Conservation (phyloP, 495 filamentous ascomycete species). For the Extremus antarcticus region DNA sequence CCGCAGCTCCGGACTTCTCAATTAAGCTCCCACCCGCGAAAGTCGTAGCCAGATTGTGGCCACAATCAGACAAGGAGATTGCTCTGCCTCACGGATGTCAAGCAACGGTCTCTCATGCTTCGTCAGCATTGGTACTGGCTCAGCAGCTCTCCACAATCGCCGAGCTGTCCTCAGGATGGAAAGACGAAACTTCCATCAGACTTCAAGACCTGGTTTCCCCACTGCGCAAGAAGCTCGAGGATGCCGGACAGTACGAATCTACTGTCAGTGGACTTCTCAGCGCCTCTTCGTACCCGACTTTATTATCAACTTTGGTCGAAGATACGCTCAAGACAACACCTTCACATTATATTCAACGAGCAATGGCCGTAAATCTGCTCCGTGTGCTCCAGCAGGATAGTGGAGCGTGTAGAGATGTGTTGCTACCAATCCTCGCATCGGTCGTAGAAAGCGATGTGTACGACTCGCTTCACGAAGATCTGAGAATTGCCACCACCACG, state of each 20-base stretch:
- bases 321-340: background rate
- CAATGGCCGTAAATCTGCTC: conserved; percentile 1
- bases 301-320: background rate
- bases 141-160: conserved; percentile 3
- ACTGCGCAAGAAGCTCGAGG: background rate
- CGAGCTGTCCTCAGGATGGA: background rate
- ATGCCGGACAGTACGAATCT: conserved; percentile 6
- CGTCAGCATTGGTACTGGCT: conserved; percentile 21
- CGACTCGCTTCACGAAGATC: conserved; percentile 8
- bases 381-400: background rate
- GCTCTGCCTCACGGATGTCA: conserved; percentile 26
- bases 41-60: conserved; percentile 23
- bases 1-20: background rate
- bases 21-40: conserved; percentile 23
- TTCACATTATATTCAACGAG: background rate
- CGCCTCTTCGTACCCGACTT: background rate
- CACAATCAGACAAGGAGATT: conserved; percentile 20
- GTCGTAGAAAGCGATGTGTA: background rate
- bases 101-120: conserved; percentile 10
- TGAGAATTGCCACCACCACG: conserved; percentile 5
- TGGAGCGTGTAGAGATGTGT: background rate
- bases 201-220: background rate
- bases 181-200: background rate
- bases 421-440: background rate
- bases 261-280: background rate